These are phyloP conservation scores for Crithidia sp. DNA, from an alignment of 208 protist species.

Conservation along the genomic window DNA sequence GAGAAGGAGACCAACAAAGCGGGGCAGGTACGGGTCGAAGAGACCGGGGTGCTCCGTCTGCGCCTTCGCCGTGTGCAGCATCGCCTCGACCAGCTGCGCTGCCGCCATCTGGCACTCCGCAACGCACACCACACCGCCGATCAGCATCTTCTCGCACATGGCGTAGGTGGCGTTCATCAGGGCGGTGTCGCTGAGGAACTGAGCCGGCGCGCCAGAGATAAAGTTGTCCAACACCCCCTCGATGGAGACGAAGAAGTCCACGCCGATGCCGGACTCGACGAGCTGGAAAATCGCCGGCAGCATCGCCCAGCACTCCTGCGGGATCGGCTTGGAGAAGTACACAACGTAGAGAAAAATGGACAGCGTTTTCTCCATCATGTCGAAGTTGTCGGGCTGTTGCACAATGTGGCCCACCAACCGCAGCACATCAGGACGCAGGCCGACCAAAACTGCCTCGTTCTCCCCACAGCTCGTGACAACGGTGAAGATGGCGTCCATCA, in stretches of 20 bases:
- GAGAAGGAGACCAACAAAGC: slow-evolving; percentile 71
- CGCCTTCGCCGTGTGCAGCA: slow-evolving; percentile 88
- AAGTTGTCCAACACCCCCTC: slow-evolving; percentile 90
- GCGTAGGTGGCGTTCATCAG: slow-evolving; percentile 79
- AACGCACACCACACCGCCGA: slow-evolving; percentile 54
- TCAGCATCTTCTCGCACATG: slow-evolving; percentile 85
- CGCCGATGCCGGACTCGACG: slow-evolving; percentile 78
- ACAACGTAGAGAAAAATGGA: slow-evolving; percentile 72
- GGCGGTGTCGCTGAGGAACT: slow-evolving; percentile 61
- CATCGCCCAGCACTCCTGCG: slow-evolving; percentile 68
- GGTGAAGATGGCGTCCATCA: slow-evolving; percentile 80
- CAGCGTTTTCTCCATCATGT: slow-evolving; percentile 86
- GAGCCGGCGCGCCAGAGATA: slow-evolving; percentile 61
- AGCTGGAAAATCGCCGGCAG: slow-evolving; percentile 67
- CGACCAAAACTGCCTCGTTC: slow-evolving; percentile 49
- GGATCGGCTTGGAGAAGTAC: slow-evolving; percentile 71
- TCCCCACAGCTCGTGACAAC: slow-evolving; percentile 65
- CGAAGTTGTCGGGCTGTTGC: slow-evolving; percentile 74
- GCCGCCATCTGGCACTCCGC: slow-evolving; percentile 63
- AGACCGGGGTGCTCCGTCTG: slow-evolving; percentile 37
- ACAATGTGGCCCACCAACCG: slow-evolving; percentile 61
- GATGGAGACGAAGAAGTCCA: slow-evolving; percentile 84
- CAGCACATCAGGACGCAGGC: slow-evolving; percentile 69
- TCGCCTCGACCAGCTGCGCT: slow-evolving; percentile 82
- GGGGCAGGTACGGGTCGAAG: slow-evolving; percentile 64